phyloP scores from a whole-genome alignment of 31 red algal species.

The Asparagopsis taxiformis region DNA sequence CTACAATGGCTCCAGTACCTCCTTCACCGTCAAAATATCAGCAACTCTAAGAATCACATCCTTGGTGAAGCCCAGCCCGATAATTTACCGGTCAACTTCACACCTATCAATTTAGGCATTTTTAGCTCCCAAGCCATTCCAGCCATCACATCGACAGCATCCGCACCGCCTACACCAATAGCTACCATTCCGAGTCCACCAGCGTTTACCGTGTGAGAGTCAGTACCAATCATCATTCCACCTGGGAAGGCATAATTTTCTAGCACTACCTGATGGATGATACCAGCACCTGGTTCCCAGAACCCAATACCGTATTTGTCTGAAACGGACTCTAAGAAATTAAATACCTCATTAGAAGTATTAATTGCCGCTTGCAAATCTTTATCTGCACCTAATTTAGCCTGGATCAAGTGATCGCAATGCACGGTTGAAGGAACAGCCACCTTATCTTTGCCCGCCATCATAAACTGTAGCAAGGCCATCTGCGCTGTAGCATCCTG shows the following conservation, averaged over 20 bases:
- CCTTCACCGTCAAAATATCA: slow-evolving; percentile 61
- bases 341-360: slow-evolving; percentile 51
- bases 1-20: slow-evolving; percentile 72
- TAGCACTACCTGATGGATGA: slow-evolving; percentile 76
- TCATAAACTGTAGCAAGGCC: slow-evolving; percentile 74
- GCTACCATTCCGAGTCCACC: slow-evolving; percentile 71
- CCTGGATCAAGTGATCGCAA: slow-evolving; percentile 74
- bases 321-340: slow-evolving; percentile 44
- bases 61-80: slow-evolving; percentile 51
- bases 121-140: slow-evolving; percentile 74
- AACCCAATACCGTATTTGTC: slow-evolving; percentile 79
- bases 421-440: slow-evolving; percentile 65
- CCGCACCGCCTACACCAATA: slow-evolving; percentile 73
- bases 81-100: slow-evolving; percentile 71
- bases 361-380: slow-evolving; percentile 50
- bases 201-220: slow-evolving; percentile 76
- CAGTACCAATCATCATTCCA: slow-evolving; percentile 73
- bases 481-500: slow-evolving; percentile 85
- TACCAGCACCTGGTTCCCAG: slow-evolving; percentile 57
- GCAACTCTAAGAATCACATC: slow-evolving; percentile 81
- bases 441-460: slow-evolving; percentile 37
- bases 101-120: slow-evolving; percentile 69
- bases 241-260: slow-evolving; percentile 81
- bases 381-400: slow-evolving; percentile 45
- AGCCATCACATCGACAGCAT: slow-evolving; percentile 80